Base-by-base conservation (phyloP, 805 yeast species). In the Grigorovia yakushimaensis region DNA sequence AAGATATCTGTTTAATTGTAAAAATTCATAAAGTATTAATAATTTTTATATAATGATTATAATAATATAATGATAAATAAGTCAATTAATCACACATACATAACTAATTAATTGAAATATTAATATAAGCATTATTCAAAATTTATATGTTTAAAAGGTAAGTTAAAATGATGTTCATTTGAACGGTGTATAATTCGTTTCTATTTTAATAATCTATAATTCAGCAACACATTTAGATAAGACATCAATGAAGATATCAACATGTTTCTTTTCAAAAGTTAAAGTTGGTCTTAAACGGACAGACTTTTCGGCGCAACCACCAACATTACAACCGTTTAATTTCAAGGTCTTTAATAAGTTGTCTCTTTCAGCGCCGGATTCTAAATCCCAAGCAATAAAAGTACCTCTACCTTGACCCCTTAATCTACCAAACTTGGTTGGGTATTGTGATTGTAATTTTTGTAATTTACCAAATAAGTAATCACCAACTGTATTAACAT, bases 201-300 rank as follows among this genome's bases (percentile, higher is more conserved):
- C n/a, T n/a, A n/a, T n/a, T n/a, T n/a, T n/a, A n/a, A n/a, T n/a
- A n/a, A 39, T 36, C 42, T 48, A 54, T 45, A 60, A 45, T 35
- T 53, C 52, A 8, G 51, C 47, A 33, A 72, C 59, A 20, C 68
- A 67, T 45, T 66, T 62, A 35, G 60, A 56, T 35, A 73, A 57
- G n/a, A 67, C 65, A 1, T 60, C 73, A 47, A 77, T 55, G 48
- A 81, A 72, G 9, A 81, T 61, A 56, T 80, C 83, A 18, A 78
- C 84, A 57, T 81, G 86, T 54, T 73, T 73, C 56, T 73, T 68
- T 52, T 76, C 82, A 60, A 81, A 81, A 22, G 79, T 74, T 56
- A 81, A 71, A 10, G 82, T 66, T 30, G 87, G 87, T 69, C 87
- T 76, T 61, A 81, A 72, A 67, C 87, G 73, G 41, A 81, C 73